Evolutionary conservation across 2,329 filamentous ascomycete species (phyloP).

Genomic region (Pleoardoris graminearum): DNA sequence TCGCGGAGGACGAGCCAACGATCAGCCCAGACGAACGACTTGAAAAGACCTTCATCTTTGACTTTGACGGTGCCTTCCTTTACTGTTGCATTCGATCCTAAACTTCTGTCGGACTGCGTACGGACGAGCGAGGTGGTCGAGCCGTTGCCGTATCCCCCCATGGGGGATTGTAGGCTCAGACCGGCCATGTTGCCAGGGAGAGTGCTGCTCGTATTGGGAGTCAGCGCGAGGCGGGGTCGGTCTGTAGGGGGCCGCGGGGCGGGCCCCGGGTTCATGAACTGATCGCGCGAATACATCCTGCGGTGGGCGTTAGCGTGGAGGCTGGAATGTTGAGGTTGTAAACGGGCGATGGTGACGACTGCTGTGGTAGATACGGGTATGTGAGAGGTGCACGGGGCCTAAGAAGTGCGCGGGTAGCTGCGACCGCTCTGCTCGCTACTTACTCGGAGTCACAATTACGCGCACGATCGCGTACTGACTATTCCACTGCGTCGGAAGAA

Average conservation of each 20-base stretch:
- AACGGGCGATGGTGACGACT: neutral
- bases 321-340: neutral
- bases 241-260: constrained; percentile 87
- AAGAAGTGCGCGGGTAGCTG: constrained; percentile 3
- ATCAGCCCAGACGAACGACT: constrained; percentile 81
- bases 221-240: constrained; percentile 78
- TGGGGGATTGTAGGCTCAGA: constrained; percentile 70
- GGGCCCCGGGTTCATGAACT: constrained; percentile 96
- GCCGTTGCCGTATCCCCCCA: constrained; percentile 25
- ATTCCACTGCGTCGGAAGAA: constrained; percentile 15
- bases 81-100: constrained; percentile 44
- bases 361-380: neutral
- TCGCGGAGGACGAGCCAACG: constrained; percentile 91
- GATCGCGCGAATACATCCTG: constrained; percentile 64
- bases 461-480: constrained; percentile 17
- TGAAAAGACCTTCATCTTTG: constrained; percentile 89
- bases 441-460: constrained; percentile 29
- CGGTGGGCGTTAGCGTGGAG: constrained; percentile 2
- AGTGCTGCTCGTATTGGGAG: constrained; percentile 68
- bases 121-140: constrained; percentile 47
- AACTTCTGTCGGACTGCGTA: constrained; percentile 47
- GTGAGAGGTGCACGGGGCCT: constrained; percentile 3
- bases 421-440: constrained; percentile 20
- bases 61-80: constrained; percentile 76
- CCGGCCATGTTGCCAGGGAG: constrained; percentile 78